Evolutionary conservation across 2,329 filamentous ascomycete genomes (phyloP).

Genomic region (Verticillium klebahnii): DNA sequence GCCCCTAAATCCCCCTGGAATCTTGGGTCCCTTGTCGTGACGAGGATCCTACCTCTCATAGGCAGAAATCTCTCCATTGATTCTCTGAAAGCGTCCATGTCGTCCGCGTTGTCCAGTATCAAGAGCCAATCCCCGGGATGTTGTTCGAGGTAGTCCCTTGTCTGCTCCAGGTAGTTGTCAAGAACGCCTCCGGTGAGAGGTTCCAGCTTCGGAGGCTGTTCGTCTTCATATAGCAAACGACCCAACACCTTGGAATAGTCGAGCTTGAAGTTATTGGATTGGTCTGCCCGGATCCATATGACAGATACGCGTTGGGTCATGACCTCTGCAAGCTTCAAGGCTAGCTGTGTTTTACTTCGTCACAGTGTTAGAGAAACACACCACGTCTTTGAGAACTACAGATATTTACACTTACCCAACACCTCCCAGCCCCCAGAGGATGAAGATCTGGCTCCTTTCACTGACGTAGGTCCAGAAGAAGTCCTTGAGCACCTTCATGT

Average conservation of each 20-base stretch:
- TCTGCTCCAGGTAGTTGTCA: background rate
- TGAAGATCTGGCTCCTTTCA: background rate
- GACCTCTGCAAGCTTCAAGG: background rate
- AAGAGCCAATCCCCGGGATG: conserved; percentile 25
- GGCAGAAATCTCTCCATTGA: conserved; percentile 22
- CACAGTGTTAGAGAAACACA: background rate
- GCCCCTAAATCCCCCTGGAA: conserved; percentile 21
- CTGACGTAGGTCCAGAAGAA: background rate
- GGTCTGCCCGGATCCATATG: background rate
- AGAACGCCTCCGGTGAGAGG: background rate
- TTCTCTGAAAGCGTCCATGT: conserved; percentile 15
- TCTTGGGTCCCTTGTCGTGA: conserved; percentile 25
- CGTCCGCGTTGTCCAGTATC: conserved; percentile 34
- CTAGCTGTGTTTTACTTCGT: background rate
- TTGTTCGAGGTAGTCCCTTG: background rate
- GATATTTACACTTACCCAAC: background rate
- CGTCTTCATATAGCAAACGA: background rate
- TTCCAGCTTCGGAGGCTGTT: background rate
- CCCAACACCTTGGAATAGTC: background rate
- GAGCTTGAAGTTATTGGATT: background rate
- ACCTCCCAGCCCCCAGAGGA: background rate
- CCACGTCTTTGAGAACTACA: too few relatives aligned
- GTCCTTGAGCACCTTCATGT: background rate
- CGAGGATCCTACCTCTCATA: conserved; percentile 22
- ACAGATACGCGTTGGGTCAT: background rate